Conservation (phyloP, 768 basidiomycete genomes). For the Mycena venus region DNA sequence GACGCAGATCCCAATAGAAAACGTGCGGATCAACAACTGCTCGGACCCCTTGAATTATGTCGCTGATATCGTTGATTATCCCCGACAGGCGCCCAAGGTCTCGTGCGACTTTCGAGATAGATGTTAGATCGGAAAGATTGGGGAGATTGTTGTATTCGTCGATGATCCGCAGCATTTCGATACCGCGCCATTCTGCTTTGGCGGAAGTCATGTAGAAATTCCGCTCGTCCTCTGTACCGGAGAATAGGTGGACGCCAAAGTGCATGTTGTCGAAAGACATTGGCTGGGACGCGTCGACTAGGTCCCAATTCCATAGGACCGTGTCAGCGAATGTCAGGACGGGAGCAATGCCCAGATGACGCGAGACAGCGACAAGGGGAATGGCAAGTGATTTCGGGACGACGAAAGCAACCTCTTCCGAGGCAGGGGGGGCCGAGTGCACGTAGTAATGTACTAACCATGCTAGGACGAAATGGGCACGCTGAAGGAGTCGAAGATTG, state of each 20-base stretch:
- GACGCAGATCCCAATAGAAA: conserved; percentile 92
- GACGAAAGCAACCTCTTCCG: conserved; percentile 54
- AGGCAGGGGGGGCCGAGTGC: conserved; percentile 75
- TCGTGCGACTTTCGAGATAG: conserved; percentile 75
- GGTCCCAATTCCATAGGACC: conserved; percentile 93
- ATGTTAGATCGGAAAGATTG: conserved; percentile 71
- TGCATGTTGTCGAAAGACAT: conserved; percentile 81
- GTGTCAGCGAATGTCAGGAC: conserved; percentile 96
- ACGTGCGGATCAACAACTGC: conserved; percentile 83
- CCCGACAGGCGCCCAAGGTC: conserved; percentile 78
- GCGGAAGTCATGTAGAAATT: conserved; percentile 92
- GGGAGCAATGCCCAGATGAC: conserved; percentile 87
- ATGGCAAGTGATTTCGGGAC: conserved; percentile 85
- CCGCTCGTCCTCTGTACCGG: conserved; percentile 85
- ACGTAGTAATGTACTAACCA: conserved; percentile 93
- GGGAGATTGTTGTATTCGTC: conserved; percentile 87
- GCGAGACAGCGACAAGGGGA: conserved; percentile 84
- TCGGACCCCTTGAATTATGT: conserved; percentile 77
- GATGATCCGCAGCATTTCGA: conserved; percentile 88
- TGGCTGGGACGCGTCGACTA: conserved; percentile 68
- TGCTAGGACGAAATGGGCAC: conserved; percentile 91
- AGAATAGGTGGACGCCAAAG: conserved; percentile 76
- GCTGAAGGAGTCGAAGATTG: conserved; percentile 76
- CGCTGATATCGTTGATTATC: conserved; percentile 81
- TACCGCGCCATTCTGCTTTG: conserved; percentile 86